Conservation (phyloP, 495 filamentous ascomycete genomes). For the Aspergillus sclerotiicarbonarius region DNA sequence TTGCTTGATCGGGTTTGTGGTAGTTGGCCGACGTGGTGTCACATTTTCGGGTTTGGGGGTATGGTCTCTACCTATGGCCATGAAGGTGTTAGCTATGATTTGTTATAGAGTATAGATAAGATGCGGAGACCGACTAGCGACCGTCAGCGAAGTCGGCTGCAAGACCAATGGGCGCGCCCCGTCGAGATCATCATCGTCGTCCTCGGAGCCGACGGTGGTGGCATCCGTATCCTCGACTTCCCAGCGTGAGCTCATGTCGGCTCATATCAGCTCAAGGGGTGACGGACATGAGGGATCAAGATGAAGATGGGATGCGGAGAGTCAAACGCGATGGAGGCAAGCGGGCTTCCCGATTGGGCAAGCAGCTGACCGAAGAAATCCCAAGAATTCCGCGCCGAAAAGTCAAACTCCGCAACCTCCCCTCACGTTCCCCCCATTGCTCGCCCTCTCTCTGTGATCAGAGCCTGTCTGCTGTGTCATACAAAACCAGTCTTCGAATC, state of each 20-base stretch:
- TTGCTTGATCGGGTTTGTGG: constrained; percentile 5
- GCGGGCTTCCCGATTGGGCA: constrained; percentile 17
- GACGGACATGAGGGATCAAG: background rate
- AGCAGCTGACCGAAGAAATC: constrained; percentile 18
- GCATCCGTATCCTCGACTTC: constrained; percentile 24
- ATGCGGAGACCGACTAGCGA: constrained; percentile 12
- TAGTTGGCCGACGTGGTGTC: background rate
- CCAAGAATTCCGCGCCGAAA: constrained; percentile 18
- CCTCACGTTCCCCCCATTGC: background rate
- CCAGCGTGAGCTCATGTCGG: constrained; percentile 19
- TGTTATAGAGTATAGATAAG: background rate
- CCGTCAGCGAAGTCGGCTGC: constrained; percentile 7
- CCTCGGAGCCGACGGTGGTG: constrained; percentile 33
- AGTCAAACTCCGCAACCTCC: constrained; percentile 12
- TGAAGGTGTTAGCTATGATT: background rate
- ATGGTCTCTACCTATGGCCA: background rate
- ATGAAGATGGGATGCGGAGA: constrained; percentile 13
- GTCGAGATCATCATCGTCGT: constrained; percentile 45
- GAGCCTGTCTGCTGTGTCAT: background rate
- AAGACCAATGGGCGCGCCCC: constrained; percentile 22
- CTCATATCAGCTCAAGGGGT: background rate
- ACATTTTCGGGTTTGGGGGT: background rate
- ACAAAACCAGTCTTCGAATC: background rate
- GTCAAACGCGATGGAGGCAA: constrained; percentile 11
- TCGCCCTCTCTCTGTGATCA: background rate